Evolutionary conservation across 73 alveolate species (phyloP), one percentile per base, ranked within the genome.

Genomic region (Urostyla sp.): DNA sequence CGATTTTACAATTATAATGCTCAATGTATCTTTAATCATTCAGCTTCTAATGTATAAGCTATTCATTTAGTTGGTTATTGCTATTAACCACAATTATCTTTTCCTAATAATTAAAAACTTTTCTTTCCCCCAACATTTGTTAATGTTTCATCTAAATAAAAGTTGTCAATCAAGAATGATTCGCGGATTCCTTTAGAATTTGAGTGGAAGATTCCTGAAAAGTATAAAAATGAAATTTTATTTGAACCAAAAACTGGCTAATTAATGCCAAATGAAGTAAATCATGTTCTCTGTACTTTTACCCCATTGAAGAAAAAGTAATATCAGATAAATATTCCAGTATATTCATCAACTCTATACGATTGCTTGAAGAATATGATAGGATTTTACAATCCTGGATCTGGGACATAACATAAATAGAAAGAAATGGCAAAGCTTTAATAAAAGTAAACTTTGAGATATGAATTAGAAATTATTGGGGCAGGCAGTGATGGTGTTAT

Each of bases 111-210:
- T 49, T 97, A 94, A 11, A 96, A 97, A 67, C 90, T 97, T 36
- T 97, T 90, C 82, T 97, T 94, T 93, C 98, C 99, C 44, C 99
- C 99, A 15, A 89, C 98, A 18, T 97, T 92, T 80, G 80, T 92
- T 30, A 99, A 99, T 23, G 98, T 97, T 6, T 90, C 98, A 30
- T 85, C 96, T 0, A 88, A 95, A 69, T 94, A 97, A 73, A 94
- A 95, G 77, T 76, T 97, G 55, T 59, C 92, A 18, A 87, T 97
- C 48, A 93, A 90, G 40, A 97, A 97, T 84, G 90, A 90, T 60
- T 80, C 98, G 27, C 94, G 97, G 40, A 96, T 97, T 37, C 95
- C 97, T 34, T 72, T 97, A 46, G 94, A 95, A 67, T 92, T 91
- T 85, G 88, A 94, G 75, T 78, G 94, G 86, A 73, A 89, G 58